Conservation (phyloP, 1,284 basidiomycete genomes). For the Sphaerobolus stellatus region DNA sequence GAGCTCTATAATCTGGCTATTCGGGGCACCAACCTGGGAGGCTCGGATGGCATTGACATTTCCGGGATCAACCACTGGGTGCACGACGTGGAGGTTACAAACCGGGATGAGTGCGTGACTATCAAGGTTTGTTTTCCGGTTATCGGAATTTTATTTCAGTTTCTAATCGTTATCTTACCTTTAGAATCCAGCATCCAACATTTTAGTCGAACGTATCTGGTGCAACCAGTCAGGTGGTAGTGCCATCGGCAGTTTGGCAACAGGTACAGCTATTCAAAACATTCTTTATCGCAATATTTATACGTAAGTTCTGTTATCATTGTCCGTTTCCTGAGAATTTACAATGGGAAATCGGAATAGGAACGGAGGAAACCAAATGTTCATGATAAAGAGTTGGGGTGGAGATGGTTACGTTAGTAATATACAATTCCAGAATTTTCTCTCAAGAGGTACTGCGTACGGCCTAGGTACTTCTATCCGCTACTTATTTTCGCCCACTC, state of each 20-base stretch:
- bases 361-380: slow-evolving; percentile 36
- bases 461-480: slow-evolving; percentile 19
- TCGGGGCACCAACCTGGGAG: slow-evolving; percentile 35
- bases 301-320: slow-evolving; percentile 15
- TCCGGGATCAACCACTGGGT: slow-evolving; percentile 36
- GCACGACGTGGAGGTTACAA: slow-evolving; percentile 39
- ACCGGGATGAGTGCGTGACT: slow-evolving; percentile 39
- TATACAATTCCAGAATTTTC: slow-evolving; percentile 35
- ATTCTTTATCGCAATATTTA: slow-evolving; percentile 34
- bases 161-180: background rate
- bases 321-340: slow-evolving; percentile 5
- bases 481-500: no score
- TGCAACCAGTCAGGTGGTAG: slow-evolving; percentile 39
- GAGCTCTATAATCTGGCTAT: slow-evolving; percentile 39
- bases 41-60: slow-evolving; percentile 38
- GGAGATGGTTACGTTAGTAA: slow-evolving; percentile 35
- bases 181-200: slow-evolving; percentile 30
- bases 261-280: slow-evolving; percentile 32
- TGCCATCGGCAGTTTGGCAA: slow-evolving; percentile 35
- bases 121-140: slow-evolving; percentile 24
- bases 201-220: slow-evolving; percentile 37
- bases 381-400: slow-evolving; percentile 39
- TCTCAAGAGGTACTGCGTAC: slow-evolving; percentile 32
- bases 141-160: background rate
- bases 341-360: slow-evolving; percentile 2